These are phyloP conservation scores for Trichosporon faecale DNA, from an alignment of 1,284 basidiomycete genomes.

Conservation along the genomic window DNA sequence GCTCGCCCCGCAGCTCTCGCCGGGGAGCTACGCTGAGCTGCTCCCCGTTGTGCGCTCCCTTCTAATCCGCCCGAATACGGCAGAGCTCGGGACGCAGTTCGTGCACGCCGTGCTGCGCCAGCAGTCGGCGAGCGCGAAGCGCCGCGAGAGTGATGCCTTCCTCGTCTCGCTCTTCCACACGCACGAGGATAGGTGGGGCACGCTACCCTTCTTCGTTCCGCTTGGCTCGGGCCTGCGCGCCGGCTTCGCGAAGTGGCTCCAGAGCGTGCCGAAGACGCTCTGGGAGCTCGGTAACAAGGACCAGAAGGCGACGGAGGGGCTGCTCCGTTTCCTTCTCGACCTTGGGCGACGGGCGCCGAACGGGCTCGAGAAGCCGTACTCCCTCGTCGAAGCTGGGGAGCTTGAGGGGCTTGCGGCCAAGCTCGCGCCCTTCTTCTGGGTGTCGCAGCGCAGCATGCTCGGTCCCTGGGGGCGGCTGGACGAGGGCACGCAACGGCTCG, in stretches of 20 bases:
- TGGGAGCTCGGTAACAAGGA: constrained; percentile 75
- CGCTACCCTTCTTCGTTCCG: constrained; percentile 44
- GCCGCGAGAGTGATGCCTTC: constrained; percentile 59
- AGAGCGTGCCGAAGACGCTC: constrained; percentile 70
- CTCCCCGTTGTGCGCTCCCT: constrained; percentile 82
- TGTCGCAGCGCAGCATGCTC: constrained; percentile 51
- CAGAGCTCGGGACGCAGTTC: constrained; percentile 27
- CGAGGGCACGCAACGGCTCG: constrained; percentile 51
- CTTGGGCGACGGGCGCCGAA: constrained; percentile 30
- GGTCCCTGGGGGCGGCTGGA: constrained; percentile 73
- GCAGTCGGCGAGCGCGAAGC: constrained; percentile 48
- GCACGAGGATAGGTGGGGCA: constrained; percentile 43
- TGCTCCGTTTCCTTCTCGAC: constrained; percentile 36
- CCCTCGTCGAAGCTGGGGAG: constrained; percentile 55
- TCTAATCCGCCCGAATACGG: constrained; percentile 55
- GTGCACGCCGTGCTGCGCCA: constrained; percentile 41
- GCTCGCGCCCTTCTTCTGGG: constrained; percentile 68
- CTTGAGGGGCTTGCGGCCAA: constrained; percentile 41
- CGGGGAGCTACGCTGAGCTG: constrained; percentile 65
- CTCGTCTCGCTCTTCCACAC: constrained; percentile 66
- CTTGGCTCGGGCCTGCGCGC: constrained; percentile 27
- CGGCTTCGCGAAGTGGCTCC: constrained; percentile 46
- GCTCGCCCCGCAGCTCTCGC: constrained; percentile 57
- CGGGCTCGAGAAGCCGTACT: constrained; percentile 45
- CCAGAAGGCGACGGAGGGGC: constrained; percentile 60